Conservation (phyloP, 192 early-diverging fungal species). For the Blastocladiella britannica region DNA sequence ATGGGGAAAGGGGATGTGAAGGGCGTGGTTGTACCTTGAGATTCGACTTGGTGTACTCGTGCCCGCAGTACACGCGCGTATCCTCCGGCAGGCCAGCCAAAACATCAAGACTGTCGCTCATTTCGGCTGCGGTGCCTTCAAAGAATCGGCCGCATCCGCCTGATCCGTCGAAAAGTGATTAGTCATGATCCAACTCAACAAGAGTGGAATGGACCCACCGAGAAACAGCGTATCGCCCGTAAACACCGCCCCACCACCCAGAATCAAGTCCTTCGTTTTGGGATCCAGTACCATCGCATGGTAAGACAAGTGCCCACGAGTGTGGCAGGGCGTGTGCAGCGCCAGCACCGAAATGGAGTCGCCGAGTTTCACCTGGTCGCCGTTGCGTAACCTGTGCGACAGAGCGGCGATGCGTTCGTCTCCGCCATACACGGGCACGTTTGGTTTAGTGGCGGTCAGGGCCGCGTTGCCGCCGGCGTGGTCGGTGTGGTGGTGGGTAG, state of each 20-base stretch:
- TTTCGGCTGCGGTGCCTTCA: constrained; percentile 67
- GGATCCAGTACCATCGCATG: too few species aligned
- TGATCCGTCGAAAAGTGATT: constrained; percentile 6
- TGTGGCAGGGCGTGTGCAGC: constrained; percentile 68
- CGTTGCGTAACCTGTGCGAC: constrained; percentile 46
- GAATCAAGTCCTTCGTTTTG: too few species aligned
- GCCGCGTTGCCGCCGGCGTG: constrained; percentile 62
- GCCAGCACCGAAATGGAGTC: constrained; percentile 41
- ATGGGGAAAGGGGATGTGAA: too few species aligned
- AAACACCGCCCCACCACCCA: constrained; percentile 71
- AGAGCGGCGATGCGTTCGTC: constrained; percentile 69
- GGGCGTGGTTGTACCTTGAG: too few species aligned
- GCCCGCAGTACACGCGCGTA: constrained; percentile 75
- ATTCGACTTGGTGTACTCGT: constrained; percentile 72
- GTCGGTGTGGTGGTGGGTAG: constrained; percentile 81
- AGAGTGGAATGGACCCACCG: constrained; percentile 20
- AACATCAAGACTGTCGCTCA: constrained; percentile 55
- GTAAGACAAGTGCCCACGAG: too few species aligned
- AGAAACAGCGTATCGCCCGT: constrained; percentile 75
- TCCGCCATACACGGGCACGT: constrained; percentile 52
- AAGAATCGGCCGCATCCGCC: constrained; percentile 79
- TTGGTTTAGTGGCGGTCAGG: too few species aligned
- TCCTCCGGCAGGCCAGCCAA: constrained; percentile 50
- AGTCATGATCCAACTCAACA: background rate
- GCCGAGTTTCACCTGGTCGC: constrained; percentile 54